Conservation (phyloP, 2,329 filamentous ascomycete species). For the Arthroderma uncinatum region DNA sequence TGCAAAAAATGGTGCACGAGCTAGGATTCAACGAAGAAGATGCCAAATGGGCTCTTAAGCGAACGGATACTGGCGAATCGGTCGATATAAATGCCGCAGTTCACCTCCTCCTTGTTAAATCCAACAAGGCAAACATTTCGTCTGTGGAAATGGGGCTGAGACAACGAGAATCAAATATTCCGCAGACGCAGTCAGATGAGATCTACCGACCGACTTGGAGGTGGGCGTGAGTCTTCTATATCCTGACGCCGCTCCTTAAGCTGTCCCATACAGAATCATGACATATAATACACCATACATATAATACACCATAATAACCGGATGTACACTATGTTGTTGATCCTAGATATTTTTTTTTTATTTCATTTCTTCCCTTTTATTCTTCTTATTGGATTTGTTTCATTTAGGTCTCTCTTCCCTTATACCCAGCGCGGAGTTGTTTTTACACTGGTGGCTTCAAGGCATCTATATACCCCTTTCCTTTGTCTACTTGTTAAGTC, state of each 20-base stretch:
- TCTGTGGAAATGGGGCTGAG: not conserved
- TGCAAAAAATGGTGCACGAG: conserved; percentile 44
- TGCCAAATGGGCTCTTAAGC: conserved; percentile 46
- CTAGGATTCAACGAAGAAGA: conserved; percentile 48
- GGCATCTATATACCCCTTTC: not conserved
- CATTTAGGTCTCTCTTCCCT: not conserved
- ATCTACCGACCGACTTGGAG: conserved; percentile 25
- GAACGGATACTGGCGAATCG: conserved; percentile 50
- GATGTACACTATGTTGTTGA: not conserved
- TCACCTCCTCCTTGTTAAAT: conserved; percentile 38
- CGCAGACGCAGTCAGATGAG: conserved; percentile 3
- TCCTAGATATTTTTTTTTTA: not conserved
- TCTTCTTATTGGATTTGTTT: not conserved
- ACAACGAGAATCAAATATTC: not conserved
- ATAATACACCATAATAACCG: not conserved
- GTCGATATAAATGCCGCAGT: conserved; percentile 48
- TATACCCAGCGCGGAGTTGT: not conserved
- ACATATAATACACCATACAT: not conserved
- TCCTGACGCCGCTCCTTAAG: not conserved
- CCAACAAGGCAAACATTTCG: conserved; percentile 8
- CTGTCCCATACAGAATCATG: not conserved
- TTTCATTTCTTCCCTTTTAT: not conserved
- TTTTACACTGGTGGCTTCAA: not conserved
- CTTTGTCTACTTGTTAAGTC: not conserved
- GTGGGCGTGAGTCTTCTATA: conserved; percentile 25